Evolutionary conservation across 495 filamentous ascomycete species (phyloP).

Genomic region (Penicillium chermesinum): DNA sequence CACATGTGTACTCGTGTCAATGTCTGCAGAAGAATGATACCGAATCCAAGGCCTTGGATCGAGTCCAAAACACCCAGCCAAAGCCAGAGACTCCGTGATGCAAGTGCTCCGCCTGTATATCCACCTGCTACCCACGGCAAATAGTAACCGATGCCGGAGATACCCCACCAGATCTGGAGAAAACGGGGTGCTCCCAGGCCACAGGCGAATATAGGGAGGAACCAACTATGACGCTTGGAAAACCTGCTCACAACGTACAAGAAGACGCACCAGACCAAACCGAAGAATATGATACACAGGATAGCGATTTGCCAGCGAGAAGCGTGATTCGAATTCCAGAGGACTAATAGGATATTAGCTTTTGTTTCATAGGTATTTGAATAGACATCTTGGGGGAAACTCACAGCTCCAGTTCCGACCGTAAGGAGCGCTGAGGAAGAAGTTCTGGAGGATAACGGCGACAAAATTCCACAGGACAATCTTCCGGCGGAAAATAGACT

Average conservation of each 20-base stretch:
- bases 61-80: conserved; percentile 48
- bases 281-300: conserved; percentile 42
- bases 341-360: conserved; percentile 23
- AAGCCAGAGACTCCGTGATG: conserved; percentile 44
- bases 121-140: conserved; percentile 42
- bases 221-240: conserved; percentile 44
- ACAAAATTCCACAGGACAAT: conserved; percentile 46
- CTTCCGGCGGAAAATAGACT: conserved; percentile 40
- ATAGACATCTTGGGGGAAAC: conserved; percentile 2
- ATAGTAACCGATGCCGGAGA: conserved; percentile 42
- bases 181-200: conserved; percentile 46
- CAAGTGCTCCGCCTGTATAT: conserved; percentile 36
- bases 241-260: conserved; percentile 38
- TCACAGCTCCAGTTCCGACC: conserved; percentile 47
- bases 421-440: conserved; percentile 46
- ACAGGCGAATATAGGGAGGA: conserved; percentile 47
- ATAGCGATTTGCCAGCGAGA: conserved; percentile 40
- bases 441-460: conserved; percentile 44
- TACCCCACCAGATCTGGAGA: conserved; percentile 49
- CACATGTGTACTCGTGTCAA: conserved; percentile 45
- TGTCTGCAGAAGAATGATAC: conserved; percentile 47
- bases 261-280: conserved; percentile 38
- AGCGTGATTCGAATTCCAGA: conserved; percentile 42
- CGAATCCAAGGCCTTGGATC: conserved; percentile 47
- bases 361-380: neutral